These are phyloP conservation scores for Colletotrichum neosansevieriae DNA, from an alignment of 2,329 filamentous ascomycete species.

Conservation along the genomic window DNA sequence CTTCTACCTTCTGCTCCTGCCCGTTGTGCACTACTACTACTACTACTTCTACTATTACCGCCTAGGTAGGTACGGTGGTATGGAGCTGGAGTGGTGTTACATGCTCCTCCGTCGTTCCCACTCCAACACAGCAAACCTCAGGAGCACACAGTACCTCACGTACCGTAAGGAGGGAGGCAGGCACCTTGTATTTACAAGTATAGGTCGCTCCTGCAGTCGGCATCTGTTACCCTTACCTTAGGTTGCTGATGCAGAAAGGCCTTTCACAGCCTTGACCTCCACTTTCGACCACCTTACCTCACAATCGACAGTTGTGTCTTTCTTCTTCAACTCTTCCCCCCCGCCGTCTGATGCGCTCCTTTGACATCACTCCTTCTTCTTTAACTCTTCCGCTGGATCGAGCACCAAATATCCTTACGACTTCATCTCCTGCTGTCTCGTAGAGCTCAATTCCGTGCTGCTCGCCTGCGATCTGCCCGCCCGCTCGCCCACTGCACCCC, in stretches of 20 bases:
- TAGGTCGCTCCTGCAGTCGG: constrained; percentile 13
- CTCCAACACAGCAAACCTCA: too few species aligned
- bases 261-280: constrained; percentile 34
- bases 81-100: too few species aligned
- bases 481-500: not conserved
- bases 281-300: constrained; percentile 27
- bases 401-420: constrained; percentile 16
- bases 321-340: constrained; percentile 7
- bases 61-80: too few species aligned
- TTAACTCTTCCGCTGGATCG: constrained; percentile 16
- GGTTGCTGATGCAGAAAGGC: constrained; percentile 19
- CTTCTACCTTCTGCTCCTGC: constrained; percentile 1
- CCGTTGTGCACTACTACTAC: not conserved
- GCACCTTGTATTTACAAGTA: not conserved
- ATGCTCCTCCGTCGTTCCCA: too few species aligned
- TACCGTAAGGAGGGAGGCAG: too few species aligned
- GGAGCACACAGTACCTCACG: too few species aligned
- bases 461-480: constrained; percentile 19
- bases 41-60: too few species aligned
- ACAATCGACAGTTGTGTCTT: constrained; percentile 14
- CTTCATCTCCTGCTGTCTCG: constrained; percentile 9
- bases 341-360: constrained; percentile 23
- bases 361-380: constrained; percentile 21
- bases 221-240: not conserved
- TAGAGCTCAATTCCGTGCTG: constrained; percentile 10